These are phyloP conservation scores for Prunus davidiana DNA, from an alignment of 306 rosid species.

Conservation along the genomic window DNA sequence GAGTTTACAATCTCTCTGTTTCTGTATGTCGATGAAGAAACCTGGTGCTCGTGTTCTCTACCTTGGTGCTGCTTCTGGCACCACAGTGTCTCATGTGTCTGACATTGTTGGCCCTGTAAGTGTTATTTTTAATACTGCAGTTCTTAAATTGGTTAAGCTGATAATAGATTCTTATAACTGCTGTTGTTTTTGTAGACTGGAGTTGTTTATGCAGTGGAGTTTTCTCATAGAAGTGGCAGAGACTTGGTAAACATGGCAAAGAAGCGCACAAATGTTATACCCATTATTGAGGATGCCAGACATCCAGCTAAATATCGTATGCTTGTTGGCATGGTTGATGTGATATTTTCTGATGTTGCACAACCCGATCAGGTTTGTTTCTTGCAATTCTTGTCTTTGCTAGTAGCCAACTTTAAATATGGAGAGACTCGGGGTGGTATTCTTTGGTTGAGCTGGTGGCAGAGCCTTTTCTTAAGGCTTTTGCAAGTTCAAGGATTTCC, in stretches of 20 bases:
- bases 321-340: constrained; percentile 99
- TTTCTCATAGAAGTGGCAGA: constrained; percentile 94
- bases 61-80: constrained; percentile 96
- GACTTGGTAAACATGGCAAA: constrained; percentile 97
- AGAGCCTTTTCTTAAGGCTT: neutral
- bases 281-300: constrained; percentile 96
- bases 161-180: neutral
- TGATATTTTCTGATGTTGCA: constrained; percentile 96
- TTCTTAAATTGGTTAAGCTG: neutral
- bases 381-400: neutral
- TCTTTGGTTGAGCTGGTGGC: neutral
- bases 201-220: constrained; percentile 91
- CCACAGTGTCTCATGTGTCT: constrained; percentile 94
- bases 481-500: neutral
- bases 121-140: neutral
- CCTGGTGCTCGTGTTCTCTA: constrained; percentile 82
- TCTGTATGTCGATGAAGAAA: constrained; percentile 34
- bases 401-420: neutral
- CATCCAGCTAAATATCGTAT: constrained; percentile 89
- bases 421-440: neutral
- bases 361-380: constrained; percentile 92
- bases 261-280: constrained; percentile 82
- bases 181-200: constrained; percentile 47
- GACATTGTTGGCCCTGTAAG: constrained; percentile 94
- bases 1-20: neutral